phyloP scores from a whole-genome alignment of 2,329 filamentous ascomycete genomes.

The Paracoccidioides brasiliensis region DNA sequence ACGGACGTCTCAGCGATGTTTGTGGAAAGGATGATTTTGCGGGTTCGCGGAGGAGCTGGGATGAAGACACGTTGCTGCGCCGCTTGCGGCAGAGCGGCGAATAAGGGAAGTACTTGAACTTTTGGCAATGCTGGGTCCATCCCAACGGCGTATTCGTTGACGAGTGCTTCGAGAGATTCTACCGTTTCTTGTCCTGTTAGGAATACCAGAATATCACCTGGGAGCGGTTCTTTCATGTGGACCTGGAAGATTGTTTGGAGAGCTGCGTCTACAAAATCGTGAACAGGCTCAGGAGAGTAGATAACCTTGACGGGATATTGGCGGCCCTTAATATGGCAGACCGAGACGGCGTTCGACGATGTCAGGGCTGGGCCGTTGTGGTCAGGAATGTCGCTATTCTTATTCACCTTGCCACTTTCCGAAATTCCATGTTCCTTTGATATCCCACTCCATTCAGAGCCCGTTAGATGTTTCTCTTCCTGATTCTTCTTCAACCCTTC shows the following conservation, averaged over 20 bases:
- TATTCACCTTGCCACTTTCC: background rate
- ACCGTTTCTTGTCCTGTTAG: constrained; percentile 89
- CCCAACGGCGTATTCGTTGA: constrained; percentile 64
- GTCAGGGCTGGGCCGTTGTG: background rate
- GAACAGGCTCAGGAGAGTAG: constrained; percentile 60
- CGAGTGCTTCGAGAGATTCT: constrained; percentile 62
- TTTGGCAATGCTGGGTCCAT: constrained; percentile 61
- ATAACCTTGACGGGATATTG: constrained; percentile 72
- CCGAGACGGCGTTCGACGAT: constrained; percentile 31
- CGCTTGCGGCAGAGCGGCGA: constrained; percentile 75
- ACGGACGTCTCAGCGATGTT: constrained; percentile 99
- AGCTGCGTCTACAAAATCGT: constrained; percentile 70
- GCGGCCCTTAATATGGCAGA: constrained; percentile 66
- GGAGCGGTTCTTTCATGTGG: constrained; percentile 76
- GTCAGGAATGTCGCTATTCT: background rate
- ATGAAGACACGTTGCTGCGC: constrained; percentile 79
- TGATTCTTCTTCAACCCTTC: constrained; percentile 14
- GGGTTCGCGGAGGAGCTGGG: constrained; percentile 56
- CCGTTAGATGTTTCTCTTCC: constrained; percentile 1
- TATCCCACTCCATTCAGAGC: constrained; percentile 4
- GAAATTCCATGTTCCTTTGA: constrained; percentile 1
- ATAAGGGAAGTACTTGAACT: constrained; percentile 62
- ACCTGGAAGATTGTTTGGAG: constrained; percentile 75
- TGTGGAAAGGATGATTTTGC: constrained; percentile 84
- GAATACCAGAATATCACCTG: constrained; percentile 87